Conservation (phyloP, 495 filamentous ascomycete genomes). For the Neurospora sp. region DNA sequence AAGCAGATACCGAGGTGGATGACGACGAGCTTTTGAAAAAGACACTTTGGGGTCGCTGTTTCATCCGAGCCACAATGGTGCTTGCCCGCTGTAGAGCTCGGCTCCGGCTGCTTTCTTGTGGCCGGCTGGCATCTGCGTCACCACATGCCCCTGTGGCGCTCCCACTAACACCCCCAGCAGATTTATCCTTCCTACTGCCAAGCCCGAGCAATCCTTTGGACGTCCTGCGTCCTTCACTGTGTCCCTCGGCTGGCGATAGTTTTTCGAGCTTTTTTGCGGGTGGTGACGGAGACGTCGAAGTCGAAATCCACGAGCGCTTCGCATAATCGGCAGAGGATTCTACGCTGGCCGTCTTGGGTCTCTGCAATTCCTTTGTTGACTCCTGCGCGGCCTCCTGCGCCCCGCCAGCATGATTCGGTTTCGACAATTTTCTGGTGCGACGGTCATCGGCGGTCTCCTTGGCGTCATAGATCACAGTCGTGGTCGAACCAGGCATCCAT, state of each 20-base stretch:
- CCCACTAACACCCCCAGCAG: conserved; percentile 11
- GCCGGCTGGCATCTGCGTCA: conserved; percentile 16
- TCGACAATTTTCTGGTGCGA: conserved; percentile 12
- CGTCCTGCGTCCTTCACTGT: neutral
- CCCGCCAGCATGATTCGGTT: conserved; percentile 13
- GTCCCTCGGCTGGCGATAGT: conserved; percentile 7
- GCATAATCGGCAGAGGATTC: conserved; percentile 58
- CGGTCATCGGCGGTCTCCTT: conserved; percentile 3
- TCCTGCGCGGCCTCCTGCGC: conserved; percentile 3
- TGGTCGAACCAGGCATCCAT: conserved; percentile 35
- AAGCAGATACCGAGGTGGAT: conserved; percentile 10
- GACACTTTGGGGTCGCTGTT: conserved; percentile 28
- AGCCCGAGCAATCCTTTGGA: conserved; percentile 5
- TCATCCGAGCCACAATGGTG: conserved; percentile 31
- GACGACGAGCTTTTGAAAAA: conserved; percentile 21
- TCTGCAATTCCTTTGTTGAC: conserved; percentile 13
- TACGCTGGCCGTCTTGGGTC: conserved; percentile 26
- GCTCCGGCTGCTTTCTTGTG: conserved; percentile 19
- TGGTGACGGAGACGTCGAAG: conserved; percentile 54
- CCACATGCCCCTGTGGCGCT: conserved; percentile 20
- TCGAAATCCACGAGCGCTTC: conserved; percentile 55
- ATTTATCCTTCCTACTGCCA: conserved; percentile 21
- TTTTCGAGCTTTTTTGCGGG: conserved; percentile 17
- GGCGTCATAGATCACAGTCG: conserved; percentile 9
- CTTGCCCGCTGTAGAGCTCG: conserved; percentile 23